phyloP scores from a whole-genome alignment of 768 basidiomycete species.

The Austroboletus eburneus region DNA sequence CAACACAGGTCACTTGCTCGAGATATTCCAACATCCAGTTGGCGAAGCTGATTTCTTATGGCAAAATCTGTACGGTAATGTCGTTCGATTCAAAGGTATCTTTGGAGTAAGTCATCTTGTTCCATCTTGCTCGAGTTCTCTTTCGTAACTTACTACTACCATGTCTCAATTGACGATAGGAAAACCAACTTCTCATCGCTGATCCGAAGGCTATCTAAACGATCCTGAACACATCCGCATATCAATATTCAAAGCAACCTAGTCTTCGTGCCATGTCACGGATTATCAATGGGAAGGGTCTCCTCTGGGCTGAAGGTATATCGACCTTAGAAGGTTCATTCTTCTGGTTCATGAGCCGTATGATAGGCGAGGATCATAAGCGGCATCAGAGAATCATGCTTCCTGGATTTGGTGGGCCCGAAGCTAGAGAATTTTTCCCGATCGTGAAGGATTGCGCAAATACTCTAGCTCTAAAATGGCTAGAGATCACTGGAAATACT shows the following conservation, averaged over 20 bases:
- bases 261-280: constrained; percentile 19
- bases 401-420: constrained; percentile 51
- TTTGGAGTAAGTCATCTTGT: background rate
- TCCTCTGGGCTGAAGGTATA: constrained; percentile 41
- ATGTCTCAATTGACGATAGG: constrained; percentile 24
- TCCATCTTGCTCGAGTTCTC: background rate
- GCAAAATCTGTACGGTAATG: background rate
- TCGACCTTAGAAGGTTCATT: background rate
- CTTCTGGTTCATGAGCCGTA: background rate
- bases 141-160: background rate
- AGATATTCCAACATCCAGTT: background rate
- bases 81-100: background rate
- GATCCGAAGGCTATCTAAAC: constrained; percentile 44
- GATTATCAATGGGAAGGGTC: constrained; percentile 29
- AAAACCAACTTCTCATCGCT: constrained; percentile 42
- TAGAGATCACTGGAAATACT: constrained; percentile 12
- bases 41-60: background rate
- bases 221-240: constrained; percentile 41
- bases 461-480: constrained; percentile 23
- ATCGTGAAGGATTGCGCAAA: constrained; percentile 41
- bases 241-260: constrained; percentile 38
- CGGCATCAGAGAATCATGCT: constrained; percentile 53
- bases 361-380: constrained; percentile 40
- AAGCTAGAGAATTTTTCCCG: constrained; percentile 47
- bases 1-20: background rate